Evolutionary conservation across 1,139 yeast genomes (phyloP).

Genomic region (Eremothecium cymbalariae): DNA sequence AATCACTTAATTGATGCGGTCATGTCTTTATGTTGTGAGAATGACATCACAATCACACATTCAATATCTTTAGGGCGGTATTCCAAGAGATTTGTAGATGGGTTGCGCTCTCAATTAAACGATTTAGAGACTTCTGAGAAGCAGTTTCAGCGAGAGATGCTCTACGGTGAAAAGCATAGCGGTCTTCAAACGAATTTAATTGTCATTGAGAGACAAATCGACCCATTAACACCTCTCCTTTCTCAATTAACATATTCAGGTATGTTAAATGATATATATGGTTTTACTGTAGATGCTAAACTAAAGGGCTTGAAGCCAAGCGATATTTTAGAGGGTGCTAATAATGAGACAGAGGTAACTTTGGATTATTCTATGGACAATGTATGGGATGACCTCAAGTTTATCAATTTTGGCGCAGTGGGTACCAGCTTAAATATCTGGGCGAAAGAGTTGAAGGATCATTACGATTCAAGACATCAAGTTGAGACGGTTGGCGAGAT

Average conservation of each 20-base stretch:
- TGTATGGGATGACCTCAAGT: constrained; percentile 45
- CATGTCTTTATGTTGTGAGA: constrained; percentile 17
- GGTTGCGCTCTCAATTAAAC: constrained; percentile 18
- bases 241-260: constrained; percentile 81
- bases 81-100: constrained; percentile 18
- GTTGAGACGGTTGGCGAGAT: constrained; percentile 59
- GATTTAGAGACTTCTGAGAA: constrained; percentile 13
- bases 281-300: constrained; percentile 45
- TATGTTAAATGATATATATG: constrained; percentile 59
- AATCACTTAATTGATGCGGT: constrained; percentile 25
- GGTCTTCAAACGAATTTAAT: constrained; percentile 47
- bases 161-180: constrained; percentile 33
- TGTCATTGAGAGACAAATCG: constrained; percentile 70
- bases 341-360: constrained; percentile 22
- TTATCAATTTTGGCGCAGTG: constrained; percentile 70
- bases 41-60: constrained; percentile 23
- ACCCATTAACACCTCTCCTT: constrained; percentile 60
- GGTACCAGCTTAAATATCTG: constrained; percentile 62
- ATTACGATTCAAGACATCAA: constrained; percentile 55
- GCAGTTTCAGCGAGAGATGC: constrained; percentile 20
- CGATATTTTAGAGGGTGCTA: constrained; percentile 12
- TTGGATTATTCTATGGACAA: constrained; percentile 30
- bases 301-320: constrained; percentile 35
- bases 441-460: constrained; percentile 64
- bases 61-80: constrained; percentile 22